phyloP scores from a whole-genome alignment of 2,329 filamentous ascomycete genomes.

The Podosphaera aphanis region DNA sequence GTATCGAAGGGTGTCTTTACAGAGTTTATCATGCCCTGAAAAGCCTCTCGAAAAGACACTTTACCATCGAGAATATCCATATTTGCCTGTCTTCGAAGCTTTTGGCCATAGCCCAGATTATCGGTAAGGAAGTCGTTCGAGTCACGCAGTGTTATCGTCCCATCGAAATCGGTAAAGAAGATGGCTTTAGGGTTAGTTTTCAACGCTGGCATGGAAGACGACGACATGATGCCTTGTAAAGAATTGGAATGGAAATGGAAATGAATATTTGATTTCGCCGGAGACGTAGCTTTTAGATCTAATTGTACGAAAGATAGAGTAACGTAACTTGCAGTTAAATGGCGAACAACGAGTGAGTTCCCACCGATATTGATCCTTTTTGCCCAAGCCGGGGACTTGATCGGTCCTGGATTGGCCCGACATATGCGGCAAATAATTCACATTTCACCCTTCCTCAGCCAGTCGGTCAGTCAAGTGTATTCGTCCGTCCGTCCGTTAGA shows the following conservation, averaged over 20 bases:
- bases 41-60: constrained; percentile 61
- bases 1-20: constrained; percentile 57
- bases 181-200: constrained; percentile 62
- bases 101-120: constrained; percentile 62
- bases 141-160: constrained; percentile 62
- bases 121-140: constrained; percentile 59
- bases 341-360: no score
- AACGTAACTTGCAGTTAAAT: not conserved
- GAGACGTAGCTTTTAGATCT: not conserved
- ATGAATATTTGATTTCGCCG: not conserved
- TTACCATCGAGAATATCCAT: constrained; percentile 48
- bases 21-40: constrained; percentile 80
- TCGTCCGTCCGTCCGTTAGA: no score
- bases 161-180: constrained; percentile 98
- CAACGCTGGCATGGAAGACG: constrained; percentile 29
- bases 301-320: not conserved
- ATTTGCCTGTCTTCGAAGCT: constrained; percentile 50
- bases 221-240: constrained; percentile 12
- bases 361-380: not conserved
- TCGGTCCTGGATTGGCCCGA: not conserved
- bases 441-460: not conserved
- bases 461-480: no score
- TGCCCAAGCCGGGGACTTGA: not conserved
- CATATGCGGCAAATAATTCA: not conserved
- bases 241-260: no score